Conservation (phyloP, 345 rosid species). For the Combretum micranthum region DNA sequence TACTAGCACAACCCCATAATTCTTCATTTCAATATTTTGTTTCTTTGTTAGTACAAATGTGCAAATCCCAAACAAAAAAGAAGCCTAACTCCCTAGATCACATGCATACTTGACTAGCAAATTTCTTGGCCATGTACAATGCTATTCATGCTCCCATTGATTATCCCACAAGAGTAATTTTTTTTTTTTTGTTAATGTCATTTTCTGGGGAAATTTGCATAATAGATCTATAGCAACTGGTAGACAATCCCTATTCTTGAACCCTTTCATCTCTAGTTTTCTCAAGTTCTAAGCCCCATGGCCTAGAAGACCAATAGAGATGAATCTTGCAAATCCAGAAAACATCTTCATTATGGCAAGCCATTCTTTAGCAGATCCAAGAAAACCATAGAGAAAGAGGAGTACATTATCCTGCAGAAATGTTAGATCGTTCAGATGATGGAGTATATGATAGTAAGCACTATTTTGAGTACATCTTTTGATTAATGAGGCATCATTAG, state of each 20-base stretch:
- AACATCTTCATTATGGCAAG: slow-evolving; percentile 68
- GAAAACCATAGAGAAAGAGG: slow-evolving; percentile 86
- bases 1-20: slow-evolving; percentile 61
- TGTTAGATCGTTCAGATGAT: background rate
- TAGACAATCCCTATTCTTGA: slow-evolving; percentile 33
- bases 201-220: slow-evolving; percentile 33
- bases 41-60: background rate
- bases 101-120: slow-evolving; percentile 41
- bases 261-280: slow-evolving; percentile 18
- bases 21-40: slow-evolving; percentile 24
- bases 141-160: slow-evolving; percentile 97
- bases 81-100: slow-evolving; percentile 2
- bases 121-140: slow-evolving; percentile 65
- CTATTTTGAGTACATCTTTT: too few relatives aligned
- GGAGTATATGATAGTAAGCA: background rate
- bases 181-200: slow-evolving; percentile 52
- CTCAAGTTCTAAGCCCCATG: slow-evolving; percentile 64
- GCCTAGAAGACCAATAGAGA: slow-evolving; percentile 85
- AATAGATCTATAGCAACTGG: slow-evolving; percentile 38
- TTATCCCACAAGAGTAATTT: slow-evolving; percentile 71
- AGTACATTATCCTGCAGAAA: slow-evolving; percentile 44
- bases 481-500: too few relatives aligned
- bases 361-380: slow-evolving; percentile 93
- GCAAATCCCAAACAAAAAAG: background rate
- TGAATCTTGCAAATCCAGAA: slow-evolving; percentile 73